phyloP scores from a whole-genome alignment of 305 asterid genomes.

The Solanum hybrid region DNA sequence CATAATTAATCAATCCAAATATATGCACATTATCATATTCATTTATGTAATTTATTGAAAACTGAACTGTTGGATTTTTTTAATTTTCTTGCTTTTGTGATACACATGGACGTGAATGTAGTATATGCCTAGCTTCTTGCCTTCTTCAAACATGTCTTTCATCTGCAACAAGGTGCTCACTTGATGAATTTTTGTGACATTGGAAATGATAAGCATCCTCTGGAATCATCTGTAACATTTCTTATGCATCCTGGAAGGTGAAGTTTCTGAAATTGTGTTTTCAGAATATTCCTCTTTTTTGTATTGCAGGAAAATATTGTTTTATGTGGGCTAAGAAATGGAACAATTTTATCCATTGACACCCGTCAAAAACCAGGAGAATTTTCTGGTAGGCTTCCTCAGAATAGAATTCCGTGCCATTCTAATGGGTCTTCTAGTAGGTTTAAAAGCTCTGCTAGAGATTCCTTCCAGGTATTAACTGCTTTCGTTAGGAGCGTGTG shows the following conservation, averaged over 20 bases:
- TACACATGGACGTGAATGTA: background rate
- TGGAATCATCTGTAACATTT: background rate
- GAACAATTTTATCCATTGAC: constrained; percentile 62
- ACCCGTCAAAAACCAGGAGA: constrained; percentile 67
- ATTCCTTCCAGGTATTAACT: constrained; percentile 14
- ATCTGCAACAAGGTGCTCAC: background rate
- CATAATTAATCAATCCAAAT: background rate
- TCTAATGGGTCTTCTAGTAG: background rate
- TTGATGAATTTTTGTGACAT: background rate
- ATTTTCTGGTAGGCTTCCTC: constrained; percentile 13
- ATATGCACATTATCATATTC: background rate
- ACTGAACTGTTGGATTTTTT: background rate
- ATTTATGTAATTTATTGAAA: background rate
- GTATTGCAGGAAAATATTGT: constrained; percentile 47
- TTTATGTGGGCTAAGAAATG: constrained; percentile 87
- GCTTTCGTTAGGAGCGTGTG: background rate
- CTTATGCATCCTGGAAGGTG: background rate
- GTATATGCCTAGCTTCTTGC: background rate
- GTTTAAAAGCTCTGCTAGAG: constrained; percentile 8
- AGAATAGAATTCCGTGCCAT: constrained; percentile 4
- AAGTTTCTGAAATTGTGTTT: background rate
- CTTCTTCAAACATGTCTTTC: background rate
- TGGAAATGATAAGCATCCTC: background rate
- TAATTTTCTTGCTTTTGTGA: background rate
- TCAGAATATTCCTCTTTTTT: background rate